A percentile compares a stretch with the other conserved stretches of the same genome.
These are phyloP conservation scores for Rhytidhysteron rufulum DNA, from an alignment of 2,329 filamentous ascomycete species.

Conservation along the genomic window DNA sequence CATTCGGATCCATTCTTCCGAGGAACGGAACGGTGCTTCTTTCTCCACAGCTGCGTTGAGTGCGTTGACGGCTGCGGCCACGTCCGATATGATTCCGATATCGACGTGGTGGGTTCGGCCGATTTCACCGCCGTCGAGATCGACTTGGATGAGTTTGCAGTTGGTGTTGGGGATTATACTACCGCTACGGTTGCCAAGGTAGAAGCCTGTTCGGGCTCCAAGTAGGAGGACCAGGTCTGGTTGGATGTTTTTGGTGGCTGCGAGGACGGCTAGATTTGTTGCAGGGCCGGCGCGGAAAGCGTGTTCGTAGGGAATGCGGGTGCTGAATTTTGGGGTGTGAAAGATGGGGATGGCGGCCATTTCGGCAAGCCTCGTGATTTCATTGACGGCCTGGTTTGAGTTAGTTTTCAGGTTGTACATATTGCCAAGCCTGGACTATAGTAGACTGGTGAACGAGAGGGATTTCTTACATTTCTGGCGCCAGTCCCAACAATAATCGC, in stretches of 20 bases:
- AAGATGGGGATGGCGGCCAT: conserved; percentile 38
- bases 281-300: conserved; percentile 36
- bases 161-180: conserved; percentile 35
- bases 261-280: conserved; percentile 29
- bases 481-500: conserved; percentile 43
- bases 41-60: conserved; percentile 15
- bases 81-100: conserved; percentile 41
- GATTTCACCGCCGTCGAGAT: conserved; percentile 42
- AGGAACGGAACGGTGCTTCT: conserved; percentile 11
- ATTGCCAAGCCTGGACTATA: too few species aligned
- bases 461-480: conserved; percentile 15
- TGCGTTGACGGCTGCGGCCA: conserved; percentile 28
- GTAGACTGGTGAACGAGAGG: background rate
- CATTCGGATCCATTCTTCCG: conserved; percentile 24
- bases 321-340: conserved; percentile 36
- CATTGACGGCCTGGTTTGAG: conserved; percentile 22
- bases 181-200: conserved; percentile 35
- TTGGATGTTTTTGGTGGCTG: conserved; percentile 18
- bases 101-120: conserved; percentile 39
- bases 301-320: conserved; percentile 23
- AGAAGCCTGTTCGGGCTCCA: conserved; percentile 41
- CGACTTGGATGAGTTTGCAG: conserved; percentile 41
- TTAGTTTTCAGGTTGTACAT: too few species aligned
- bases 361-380: conserved; percentile 31
- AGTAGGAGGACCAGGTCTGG: conserved; percentile 43